These are phyloP conservation scores for Hymenoscyphus repandus DNA, from an alignment of 2,329 filamentous ascomycete genomes.

Conservation along the genomic window DNA sequence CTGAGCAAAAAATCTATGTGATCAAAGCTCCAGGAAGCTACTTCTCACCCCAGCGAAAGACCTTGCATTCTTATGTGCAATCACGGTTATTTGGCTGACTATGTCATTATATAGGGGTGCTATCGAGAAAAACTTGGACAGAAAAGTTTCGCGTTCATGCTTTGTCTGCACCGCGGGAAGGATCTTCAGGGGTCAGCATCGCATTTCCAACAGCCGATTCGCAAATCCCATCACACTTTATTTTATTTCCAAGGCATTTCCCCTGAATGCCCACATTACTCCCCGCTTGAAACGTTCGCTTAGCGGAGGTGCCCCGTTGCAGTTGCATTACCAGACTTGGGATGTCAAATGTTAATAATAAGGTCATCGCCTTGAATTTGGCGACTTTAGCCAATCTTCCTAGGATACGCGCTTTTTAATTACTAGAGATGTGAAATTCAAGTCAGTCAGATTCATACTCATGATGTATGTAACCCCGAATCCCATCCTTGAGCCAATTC, in stretches of 20 bases:
- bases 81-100: not conserved
- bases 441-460: too few species aligned
- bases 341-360: too few species aligned
- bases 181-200: conserved; percentile 1
- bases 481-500: not conserved
- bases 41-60: not conserved
- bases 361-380: too few species aligned
- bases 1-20: not conserved
- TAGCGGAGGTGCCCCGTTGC: too few species aligned
- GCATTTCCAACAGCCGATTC: not conserved
- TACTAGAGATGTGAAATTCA: too few species aligned
- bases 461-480: too few species aligned
- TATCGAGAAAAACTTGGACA: not conserved
- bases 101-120: not conserved
- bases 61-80: not conserved
- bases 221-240: not conserved
- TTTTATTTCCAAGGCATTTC: not conserved
- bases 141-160: not conserved
- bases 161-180: not conserved
- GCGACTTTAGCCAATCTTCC: too few species aligned
- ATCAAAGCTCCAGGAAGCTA: not conserved
- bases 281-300: too few species aligned
- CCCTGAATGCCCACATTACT: not conserved
- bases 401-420: too few species aligned
- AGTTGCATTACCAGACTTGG: too few species aligned